A percentile compares a stretch with the other conserved stretches of the same genome.
These are phyloP conservation scores for Coemansia sp. DNA, from an alignment of 371 early-diverging fungal genomes.

Conservation along the genomic window DNA sequence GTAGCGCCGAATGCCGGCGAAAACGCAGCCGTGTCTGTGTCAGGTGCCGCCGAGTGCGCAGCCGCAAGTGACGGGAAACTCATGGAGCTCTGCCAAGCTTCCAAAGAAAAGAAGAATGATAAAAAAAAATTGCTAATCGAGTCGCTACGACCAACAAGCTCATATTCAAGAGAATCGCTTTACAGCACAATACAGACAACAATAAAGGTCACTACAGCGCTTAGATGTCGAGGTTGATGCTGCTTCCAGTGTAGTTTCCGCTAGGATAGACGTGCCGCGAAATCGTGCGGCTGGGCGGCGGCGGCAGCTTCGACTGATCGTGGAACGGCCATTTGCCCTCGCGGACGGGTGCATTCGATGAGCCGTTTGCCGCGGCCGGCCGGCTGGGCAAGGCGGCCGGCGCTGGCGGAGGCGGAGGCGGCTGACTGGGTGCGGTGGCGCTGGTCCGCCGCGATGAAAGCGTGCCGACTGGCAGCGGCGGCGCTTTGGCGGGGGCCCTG, in stretches of 20 bases:
- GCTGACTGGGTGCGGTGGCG: conserved; percentile 22
- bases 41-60: background rate
- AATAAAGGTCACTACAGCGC: background rate
- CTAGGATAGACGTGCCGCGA: conserved; percentile 36
- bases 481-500: conserved; percentile 5
- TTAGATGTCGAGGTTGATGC: conserved; percentile 22
- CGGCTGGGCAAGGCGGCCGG: background rate
- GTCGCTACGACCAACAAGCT: no score
- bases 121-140: no score
- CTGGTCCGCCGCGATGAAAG: conserved; percentile 16
- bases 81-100: no score
- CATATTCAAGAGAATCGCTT: no score
- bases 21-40: background rate
- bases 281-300: conserved; percentile 11
- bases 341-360: conserved; percentile 28
- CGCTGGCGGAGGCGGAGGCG: conserved; percentile 29
- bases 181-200: background rate
- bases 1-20: background rate
- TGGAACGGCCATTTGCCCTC: conserved; percentile 50
- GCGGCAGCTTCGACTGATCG: conserved; percentile 24
- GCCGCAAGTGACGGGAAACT: no score
- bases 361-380: background rate
- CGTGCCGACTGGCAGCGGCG: conserved; percentile 5
- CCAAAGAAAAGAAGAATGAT: no score
- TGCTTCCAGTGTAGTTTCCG: conserved; percentile 34